phyloP scores from a whole-genome alignment of 2,329 filamentous ascomycete species.

The Parasarocladium wereldwijsianum region DNA sequence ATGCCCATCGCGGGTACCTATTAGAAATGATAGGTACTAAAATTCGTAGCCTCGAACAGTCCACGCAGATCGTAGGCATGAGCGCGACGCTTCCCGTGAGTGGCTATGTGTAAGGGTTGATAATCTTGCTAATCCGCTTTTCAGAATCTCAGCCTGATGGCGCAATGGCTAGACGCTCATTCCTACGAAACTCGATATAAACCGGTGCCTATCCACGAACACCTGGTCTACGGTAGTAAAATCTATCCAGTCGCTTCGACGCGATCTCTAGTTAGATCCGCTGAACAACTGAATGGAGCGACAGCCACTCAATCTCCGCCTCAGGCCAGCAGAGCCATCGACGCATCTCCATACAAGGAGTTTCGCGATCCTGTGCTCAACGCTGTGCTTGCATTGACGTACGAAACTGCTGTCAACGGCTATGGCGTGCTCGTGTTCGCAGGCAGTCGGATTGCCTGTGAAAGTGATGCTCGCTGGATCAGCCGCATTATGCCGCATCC shows the following conservation, averaged over 20 bases:
- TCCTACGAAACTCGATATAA: constrained; percentile 60
- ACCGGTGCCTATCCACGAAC: constrained; percentile 62
- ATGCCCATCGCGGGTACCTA: constrained; percentile 60
- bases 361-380: constrained; percentile 52
- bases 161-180: constrained; percentile 55
- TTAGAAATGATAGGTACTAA: constrained; percentile 64
- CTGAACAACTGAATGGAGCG: constrained; percentile 18
- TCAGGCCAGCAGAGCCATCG: constrained; percentile 32
- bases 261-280: constrained; percentile 39
- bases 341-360: constrained; percentile 43
- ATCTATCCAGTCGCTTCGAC: constrained; percentile 47
- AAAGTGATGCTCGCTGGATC: constrained; percentile 53
- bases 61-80: constrained; percentile 63
- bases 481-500: constrained; percentile 47
- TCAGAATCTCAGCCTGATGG: constrained; percentile 55
- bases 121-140: neutral
- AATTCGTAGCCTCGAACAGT: constrained; percentile 50
- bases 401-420: constrained; percentile 52
- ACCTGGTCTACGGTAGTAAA: constrained; percentile 55
- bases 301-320: constrained; percentile 19
- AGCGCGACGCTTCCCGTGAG: constrained; percentile 61
- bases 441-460: constrained; percentile 51
- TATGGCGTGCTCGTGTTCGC: constrained; percentile 64
- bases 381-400: constrained; percentile 53
- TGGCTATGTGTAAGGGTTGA: constrained; percentile 4